phyloP scores from a whole-genome alignment of 306 rosid species.

The Arachis hypogaea region DNA sequence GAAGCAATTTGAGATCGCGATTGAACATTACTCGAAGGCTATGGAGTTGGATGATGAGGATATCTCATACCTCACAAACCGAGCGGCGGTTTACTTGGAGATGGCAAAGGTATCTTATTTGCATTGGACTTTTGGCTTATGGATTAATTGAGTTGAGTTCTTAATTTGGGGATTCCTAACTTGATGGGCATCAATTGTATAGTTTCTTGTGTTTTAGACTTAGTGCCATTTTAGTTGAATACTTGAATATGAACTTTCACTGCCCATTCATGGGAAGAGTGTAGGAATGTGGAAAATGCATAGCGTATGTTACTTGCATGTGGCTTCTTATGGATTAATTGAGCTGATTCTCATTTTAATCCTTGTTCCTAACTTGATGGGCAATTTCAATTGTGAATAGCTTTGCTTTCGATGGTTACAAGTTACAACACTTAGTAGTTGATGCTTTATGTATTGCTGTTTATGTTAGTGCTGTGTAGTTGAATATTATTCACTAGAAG shows the following conservation, averaged over 20 bases:
- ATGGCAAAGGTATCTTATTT: conserved; percentile 66
- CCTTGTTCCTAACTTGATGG: no score
- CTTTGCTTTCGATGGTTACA: no score
- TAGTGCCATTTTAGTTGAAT: not conserved
- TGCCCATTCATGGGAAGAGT: not conserved
- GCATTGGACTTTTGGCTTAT: not conserved
- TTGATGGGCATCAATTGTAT: not conserved
- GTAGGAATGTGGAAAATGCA: not conserved
- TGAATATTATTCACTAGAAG: no score
- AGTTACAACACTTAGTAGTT: no score
- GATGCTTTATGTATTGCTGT: no score
- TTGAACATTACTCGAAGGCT: conserved; percentile 67
- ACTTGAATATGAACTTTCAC: not conserved
- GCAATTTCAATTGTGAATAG: no score
- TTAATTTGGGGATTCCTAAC: not conserved
- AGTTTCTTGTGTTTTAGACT: not conserved
- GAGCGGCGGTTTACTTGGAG: conserved; percentile 81
- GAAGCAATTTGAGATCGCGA: conserved; percentile 76
- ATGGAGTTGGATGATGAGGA: conserved; percentile 76
- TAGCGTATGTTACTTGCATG: not conserved
- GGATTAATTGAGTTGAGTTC: not conserved
- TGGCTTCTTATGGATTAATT: no score
- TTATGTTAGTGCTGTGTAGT: no score
- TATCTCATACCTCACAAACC: conserved; percentile 65
- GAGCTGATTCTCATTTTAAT: no score